Evolutionary conservation across 805 yeast species (phyloP), one percentile per base, ranked within the genome.

Genomic region (Grigorovia humatica): DNA sequence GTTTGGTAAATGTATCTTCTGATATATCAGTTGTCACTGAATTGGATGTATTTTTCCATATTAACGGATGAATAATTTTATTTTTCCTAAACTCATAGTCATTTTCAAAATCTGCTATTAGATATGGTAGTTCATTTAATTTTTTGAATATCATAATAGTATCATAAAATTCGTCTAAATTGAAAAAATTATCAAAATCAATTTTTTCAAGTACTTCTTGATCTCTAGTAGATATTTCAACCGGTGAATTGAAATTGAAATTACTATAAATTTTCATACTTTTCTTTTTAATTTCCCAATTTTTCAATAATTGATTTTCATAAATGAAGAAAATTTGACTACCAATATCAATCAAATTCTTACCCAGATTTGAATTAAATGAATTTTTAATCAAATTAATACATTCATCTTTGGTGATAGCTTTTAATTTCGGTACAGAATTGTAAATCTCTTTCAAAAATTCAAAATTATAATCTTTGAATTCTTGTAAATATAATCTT

Each of bases 111-210:
- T 81, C 82, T 40, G 74, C 72, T 45, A 79, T 74, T 49, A 93
- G 74, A 48, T 74, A 75, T n/a, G 78, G 81, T 17, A 75, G 69
- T 60, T 82, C 84, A 49, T 83, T 81, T 47, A 90, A 74, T 3
- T 89, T 82, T 53, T 83, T 79, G 62, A 83, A 90, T 1, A 93
- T 95, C 59, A 90, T 73, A 29, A 87, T 77, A 4, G 95, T 82
- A 68, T 91, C 96, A 65, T 81, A 86, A 30, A 91, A 72, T 7
- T 89, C 85, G n/a, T 81, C 76, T 52, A 90, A 66, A 51, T 82
- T 82, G 35, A 88, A 74, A 17, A 70, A 64, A 9, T 61, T 57
- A 8, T 65, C 56, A 30, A 65, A 50, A 57, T 61, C 59, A 12
- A 71, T 68, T 4, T 75, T 57, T n/a, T 64, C 62, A 5, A 71